phyloP scores from a whole-genome alignment of 225 moss, liverwort and hornwort genomes.

The Antitrichia curtipendula region DNA sequence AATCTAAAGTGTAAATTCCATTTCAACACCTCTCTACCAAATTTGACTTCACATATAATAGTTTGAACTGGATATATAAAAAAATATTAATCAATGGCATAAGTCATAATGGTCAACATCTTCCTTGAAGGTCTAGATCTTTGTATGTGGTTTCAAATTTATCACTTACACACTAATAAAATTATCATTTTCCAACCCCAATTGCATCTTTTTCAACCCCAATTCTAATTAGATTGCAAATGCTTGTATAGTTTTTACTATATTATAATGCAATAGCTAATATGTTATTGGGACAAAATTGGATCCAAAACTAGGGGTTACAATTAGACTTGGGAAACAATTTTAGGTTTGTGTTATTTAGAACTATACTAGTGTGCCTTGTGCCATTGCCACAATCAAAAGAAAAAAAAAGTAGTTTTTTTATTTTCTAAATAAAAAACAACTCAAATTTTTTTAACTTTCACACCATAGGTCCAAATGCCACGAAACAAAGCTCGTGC shows the following conservation, averaged over 20 bases:
- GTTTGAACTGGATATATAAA: no score
- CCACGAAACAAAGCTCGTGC: no score
- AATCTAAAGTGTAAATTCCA: neutral
- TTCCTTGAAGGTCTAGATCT: neutral
- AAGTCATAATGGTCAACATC: fast-evolving
- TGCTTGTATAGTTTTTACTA: neutral
- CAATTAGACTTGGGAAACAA: neutral
- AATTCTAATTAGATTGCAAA: neutral
- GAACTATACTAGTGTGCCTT: no score
- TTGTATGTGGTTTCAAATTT: no score
- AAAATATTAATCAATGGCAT: neutral
- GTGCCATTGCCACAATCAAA: no score
- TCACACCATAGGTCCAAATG: no score
- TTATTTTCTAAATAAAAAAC: no score
- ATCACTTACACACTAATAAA: neutral
- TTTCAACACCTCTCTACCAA: fast-evolving
- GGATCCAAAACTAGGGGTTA: neutral
- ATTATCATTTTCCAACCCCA: neutral
- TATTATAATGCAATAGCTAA: neutral
- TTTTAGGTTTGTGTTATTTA: neutral
- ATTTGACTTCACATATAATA: neutral
- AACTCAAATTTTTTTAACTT: no score
- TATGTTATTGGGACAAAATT: neutral
- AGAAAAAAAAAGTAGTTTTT: no score
- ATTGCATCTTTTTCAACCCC: neutral